Conservation (phyloP, 805 yeast genomes). For the Yarrowia keelungensis region DNA sequence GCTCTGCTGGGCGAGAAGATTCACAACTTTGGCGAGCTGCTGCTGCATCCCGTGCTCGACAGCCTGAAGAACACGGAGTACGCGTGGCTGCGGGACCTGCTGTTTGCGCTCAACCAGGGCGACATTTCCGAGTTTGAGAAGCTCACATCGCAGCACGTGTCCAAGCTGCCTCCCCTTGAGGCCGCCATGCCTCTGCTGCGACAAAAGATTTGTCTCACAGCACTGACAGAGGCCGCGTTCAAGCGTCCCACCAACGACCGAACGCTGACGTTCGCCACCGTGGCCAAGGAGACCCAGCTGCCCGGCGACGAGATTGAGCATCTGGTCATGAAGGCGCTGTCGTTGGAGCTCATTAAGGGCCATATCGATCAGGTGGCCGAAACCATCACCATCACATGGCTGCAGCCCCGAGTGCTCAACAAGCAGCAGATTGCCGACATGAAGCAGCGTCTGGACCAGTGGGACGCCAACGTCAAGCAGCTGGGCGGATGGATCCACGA, state of each 20-base stretch:
- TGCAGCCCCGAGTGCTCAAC: conserved; percentile 93
- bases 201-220: conserved; percentile 91
- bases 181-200: conserved; percentile 70
- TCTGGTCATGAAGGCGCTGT: conserved; percentile 87
- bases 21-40: conserved; percentile 93
- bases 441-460: conserved; percentile 71
- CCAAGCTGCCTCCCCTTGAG: conserved; percentile 62
- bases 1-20: conserved; percentile 91
- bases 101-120: conserved; percentile 78
- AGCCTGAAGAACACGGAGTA: conserved; percentile 59
- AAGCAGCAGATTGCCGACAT: conserved; percentile 77
- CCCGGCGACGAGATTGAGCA: conserved; percentile 82
- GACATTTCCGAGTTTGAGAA: conserved; percentile 70
- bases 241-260: conserved; percentile 75
- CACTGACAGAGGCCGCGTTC: conserved; percentile 87
- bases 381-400: conserved; percentile 85
- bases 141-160: conserved; percentile 52
- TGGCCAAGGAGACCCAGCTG: conserved; percentile 73
- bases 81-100: conserved; percentile 74
- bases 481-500: conserved; percentile 67
- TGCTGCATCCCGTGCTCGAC: conserved; percentile 82
- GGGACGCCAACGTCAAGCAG: conserved; percentile 78
- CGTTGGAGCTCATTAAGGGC: conserved; percentile 85
- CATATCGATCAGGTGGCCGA: conserved; percentile 85
- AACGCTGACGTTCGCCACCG: conserved; percentile 72